Evolutionary conservation across 2,329 filamentous ascomycete genomes (phyloP).

Genomic region (Botryotinia narcissicola): DNA sequence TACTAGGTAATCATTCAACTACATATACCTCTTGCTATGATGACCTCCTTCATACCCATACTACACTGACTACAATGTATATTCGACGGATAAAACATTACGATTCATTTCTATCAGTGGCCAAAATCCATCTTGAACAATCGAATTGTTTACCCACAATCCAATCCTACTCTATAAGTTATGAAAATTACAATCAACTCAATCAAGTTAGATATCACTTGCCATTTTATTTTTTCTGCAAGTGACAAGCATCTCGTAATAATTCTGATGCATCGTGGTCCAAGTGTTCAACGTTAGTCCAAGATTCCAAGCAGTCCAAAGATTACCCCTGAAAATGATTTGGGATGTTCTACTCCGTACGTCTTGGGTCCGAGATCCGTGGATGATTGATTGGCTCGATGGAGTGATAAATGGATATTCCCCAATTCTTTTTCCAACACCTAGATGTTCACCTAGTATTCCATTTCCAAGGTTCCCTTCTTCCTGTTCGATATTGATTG

Average conservation of each 20-base stretch:
- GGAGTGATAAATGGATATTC: background rate
- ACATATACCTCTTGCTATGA: background rate
- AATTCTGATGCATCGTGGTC: constrained; percentile 9
- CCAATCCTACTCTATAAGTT: background rate
- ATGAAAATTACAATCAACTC: background rate
- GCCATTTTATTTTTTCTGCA: background rate
- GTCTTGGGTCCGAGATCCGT: background rate
- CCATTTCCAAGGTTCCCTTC: constrained; percentile 6
- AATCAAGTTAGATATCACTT: background rate
- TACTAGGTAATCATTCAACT: background rate
- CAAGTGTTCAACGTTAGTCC: background rate
- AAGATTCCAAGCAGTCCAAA: background rate
- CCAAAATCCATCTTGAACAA: background rate
- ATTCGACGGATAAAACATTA: background rate
- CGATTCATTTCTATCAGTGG: background rate
- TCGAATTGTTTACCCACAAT: background rate
- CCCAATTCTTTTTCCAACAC: background rate
- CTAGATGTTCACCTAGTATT: background rate
- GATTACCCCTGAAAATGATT: constrained; percentile 5
- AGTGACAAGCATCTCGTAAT: background rate
- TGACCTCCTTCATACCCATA: background rate
- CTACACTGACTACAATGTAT: no score
- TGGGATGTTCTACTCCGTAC: background rate
- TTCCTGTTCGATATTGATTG: background rate
- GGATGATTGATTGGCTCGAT: background rate